Base-by-base conservation (phyloP, 768 basidiomycete species). In the Suillus subaureus region DNA sequence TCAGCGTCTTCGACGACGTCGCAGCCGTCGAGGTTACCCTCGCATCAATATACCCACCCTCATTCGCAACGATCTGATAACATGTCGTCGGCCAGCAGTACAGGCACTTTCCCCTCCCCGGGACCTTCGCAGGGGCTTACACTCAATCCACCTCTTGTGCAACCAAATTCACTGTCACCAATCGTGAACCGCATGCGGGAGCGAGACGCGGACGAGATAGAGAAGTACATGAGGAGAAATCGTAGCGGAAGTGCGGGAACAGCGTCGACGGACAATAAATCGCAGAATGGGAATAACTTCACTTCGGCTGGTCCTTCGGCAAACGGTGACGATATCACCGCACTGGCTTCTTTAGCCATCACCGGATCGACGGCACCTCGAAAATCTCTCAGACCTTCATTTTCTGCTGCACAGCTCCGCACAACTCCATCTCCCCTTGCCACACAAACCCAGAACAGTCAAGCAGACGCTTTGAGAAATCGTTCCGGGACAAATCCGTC, bases 191-290 rank as follows among this genome's bases (percentile, higher is more conserved):
- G 92, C 40, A 89, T 95, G 83, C 86, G 89, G 69, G 90, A 93
- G 77, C 84, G 88, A 64, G 93, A 95, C 73, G 93, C 93, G 23
- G 91, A 90, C 73, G 94, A 93, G 43, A 92, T 91, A 83, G 92
- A 93, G 75, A 92, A 93, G 71, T 95, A 93, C 73, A 82, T 93
- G 74, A 82, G 85, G 67, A 85, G 93, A 64, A 92, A 91, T 79
- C 86, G 93, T 64, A 94, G 92, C 73, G 93, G 91, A 60, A 93
- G 92, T 71, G 87, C 83, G 63, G 88, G 86, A 52, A 89, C 88
- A 31, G 83, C 89, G 23, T 91, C 90, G 1, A 90, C 90, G 16
- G 90, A 92, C 70, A 87, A 83, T 68, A 86, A 80, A 74, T 90
- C 89, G 8, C 85, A 87, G 72, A 86, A 85, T 72, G 86, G 85